Percentiles rank a stretch among this genome's conserved stretches.
Evolutionary conservation across 1,284 basidiomycete species (phyloP).

Genomic region (Ceratobasidium sp.): DNA sequence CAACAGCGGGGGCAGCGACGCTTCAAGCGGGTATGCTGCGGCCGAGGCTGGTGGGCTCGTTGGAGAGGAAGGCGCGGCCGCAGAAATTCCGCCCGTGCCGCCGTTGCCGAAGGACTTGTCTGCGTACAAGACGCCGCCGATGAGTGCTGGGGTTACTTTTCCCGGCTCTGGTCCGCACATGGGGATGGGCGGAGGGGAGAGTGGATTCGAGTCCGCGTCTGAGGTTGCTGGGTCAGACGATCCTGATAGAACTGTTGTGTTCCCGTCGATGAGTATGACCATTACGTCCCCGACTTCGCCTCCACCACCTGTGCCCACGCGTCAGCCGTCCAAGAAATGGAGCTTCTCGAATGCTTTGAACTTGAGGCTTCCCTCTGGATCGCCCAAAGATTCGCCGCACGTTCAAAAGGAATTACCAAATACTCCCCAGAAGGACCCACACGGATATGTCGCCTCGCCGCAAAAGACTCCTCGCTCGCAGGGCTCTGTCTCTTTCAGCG

Average conservation of each 20-base stretch:
- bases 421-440: conserved; percentile 16
- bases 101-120: conserved; percentile 92
- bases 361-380: conserved; percentile 61
- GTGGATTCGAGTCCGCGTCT: conserved; percentile 23
- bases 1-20: conserved; percentile 86
- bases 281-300: conserved; percentile 55
- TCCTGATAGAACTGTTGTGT: conserved; percentile 55
- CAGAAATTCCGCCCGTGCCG: conserved; percentile 88
- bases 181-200: background rate
- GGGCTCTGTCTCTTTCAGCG: conserved; percentile 27
- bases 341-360: conserved; percentile 92
- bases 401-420: conserved; percentile 7
- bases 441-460: conserved; percentile 1
- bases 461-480: conserved; percentile 37
- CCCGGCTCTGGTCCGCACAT: conserved; percentile 51
- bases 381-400: conserved; percentile 42
- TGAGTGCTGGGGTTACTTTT: conserved; percentile 61
- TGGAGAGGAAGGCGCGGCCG: conserved; percentile 70
- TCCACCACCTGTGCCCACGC: conserved; percentile 55
- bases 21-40: conserved; percentile 72
- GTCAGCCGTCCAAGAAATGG: conserved; percentile 82
- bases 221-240: conserved; percentile 44
- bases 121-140: conserved; percentile 71
- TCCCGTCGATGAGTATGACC: conserved; percentile 63
- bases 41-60: conserved; percentile 54